Evolutionary conservation across 106 monocot genomes (phyloP), one percentile per base, ranked within the genome.

Genomic region (Triglochin maritima): DNA sequence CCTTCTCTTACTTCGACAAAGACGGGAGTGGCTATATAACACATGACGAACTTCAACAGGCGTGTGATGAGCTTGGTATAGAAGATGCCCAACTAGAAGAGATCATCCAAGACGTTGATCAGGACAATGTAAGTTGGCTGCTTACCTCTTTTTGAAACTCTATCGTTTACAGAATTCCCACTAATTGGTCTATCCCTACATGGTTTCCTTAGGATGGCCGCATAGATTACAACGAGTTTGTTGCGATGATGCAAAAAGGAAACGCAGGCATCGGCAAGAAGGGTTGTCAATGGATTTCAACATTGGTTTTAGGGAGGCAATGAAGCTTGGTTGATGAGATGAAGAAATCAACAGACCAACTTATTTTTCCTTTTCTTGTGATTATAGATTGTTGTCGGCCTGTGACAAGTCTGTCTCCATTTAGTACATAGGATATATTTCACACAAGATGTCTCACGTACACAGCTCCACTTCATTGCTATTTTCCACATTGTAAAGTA

Each of bases 1-100:
- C 87, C 51, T 87, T 87, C 62, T 83, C 83, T 76, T 87, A 83
- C 69, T 87, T 87, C 67, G 87, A 87, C 51, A 87, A 87, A 78
- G 87, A 87, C 60, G 83, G 87, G 8, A 87, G 87, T 56, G 87
- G 87, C 46, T 87, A 81, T 69, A 87, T 87, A 10, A 87, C 87
- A 60, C 60, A 57, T 17, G 87, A 87, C 76, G 87, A 87, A 71
- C 87, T 87, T 17, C 87, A 87, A 67, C 78, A 83, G 59, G 87
- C 87, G 2, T 87, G 87, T 52, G 83, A 87, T 57, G 87, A 87
- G 44, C 83, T 87, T 56, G 83, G 83, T 17, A 73, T 87, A 60
- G 74, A 62, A 56, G 81, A 81, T 50, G 44, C 43, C 42, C 69
- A 59, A 13, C 75, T 87, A 41, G 87, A 87, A 68, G 87, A 87